Percentiles rank a stretch among this genome's conserved stretches.
Conservation (phyloP, 2,329 filamentous ascomycete species). For the Curvularia eragrostidis region DNA sequence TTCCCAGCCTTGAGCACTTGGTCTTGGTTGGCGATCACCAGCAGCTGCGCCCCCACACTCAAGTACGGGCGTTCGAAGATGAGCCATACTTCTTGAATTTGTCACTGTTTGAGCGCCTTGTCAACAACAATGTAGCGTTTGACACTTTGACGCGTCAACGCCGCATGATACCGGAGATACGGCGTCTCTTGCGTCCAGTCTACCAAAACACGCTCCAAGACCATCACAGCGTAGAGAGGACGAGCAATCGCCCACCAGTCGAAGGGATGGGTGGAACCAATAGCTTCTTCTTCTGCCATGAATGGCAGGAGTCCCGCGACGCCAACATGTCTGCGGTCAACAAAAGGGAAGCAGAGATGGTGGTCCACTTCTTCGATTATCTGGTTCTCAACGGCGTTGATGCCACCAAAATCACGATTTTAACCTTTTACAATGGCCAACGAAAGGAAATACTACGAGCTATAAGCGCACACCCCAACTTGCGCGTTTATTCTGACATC, state of each 20-base stretch:
- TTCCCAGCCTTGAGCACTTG: slow-evolving; percentile 68
- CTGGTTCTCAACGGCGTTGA: slow-evolving; percentile 71
- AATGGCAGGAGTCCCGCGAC: slow-evolving; percentile 69
- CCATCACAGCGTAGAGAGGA: slow-evolving; percentile 61
- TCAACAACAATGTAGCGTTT: slow-evolving; percentile 69
- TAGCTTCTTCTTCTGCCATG: slow-evolving; percentile 69
- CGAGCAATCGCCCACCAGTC: slow-evolving; percentile 57
- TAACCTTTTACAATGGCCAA: slow-evolving; percentile 91
- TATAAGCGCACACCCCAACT: slow-evolving; percentile 54
- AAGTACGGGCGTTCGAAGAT: slow-evolving; percentile 64
- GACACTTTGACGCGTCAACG: slow-evolving; percentile 72
- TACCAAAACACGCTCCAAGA: slow-evolving; percentile 64
- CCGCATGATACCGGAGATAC: slow-evolving; percentile 73
- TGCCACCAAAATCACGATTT: slow-evolving; percentile 71
- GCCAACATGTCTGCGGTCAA: slow-evolving; percentile 73
- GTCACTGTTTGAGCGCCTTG: slow-evolving; percentile 80
- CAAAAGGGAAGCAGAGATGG: slow-evolving; percentile 74
- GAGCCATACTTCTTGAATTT: slow-evolving; percentile 71
- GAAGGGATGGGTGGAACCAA: slow-evolving; percentile 68
- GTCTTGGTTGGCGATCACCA: slow-evolving; percentile 81
- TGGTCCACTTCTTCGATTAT: slow-evolving; percentile 74
- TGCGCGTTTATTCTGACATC: slow-evolving; percentile 43
- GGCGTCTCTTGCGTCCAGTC: slow-evolving; percentile 66
- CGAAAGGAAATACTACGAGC: slow-evolving; percentile 66
- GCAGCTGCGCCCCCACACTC: slow-evolving; percentile 75